phyloP scores from a whole-genome alignment of 225 moss, liverwort and hornwort genomes.

The Climacium dendroides region DNA sequence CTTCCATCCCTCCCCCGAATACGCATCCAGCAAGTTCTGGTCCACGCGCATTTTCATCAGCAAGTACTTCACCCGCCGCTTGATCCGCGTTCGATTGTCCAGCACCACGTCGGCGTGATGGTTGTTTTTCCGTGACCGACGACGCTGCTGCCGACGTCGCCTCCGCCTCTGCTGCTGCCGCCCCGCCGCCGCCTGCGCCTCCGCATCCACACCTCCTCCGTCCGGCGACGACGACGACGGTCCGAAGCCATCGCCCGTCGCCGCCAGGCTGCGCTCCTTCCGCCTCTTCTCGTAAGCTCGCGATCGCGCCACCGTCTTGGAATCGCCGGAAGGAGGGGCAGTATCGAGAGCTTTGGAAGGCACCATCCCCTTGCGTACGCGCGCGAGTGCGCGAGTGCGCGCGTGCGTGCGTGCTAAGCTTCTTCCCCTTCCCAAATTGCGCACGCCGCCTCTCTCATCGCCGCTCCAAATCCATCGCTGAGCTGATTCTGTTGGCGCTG shows the following conservation, averaged over 20 bases:
- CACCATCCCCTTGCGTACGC: not conserved
- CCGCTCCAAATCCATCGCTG: not conserved
- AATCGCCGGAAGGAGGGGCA: not conserved
- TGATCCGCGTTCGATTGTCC: slow-evolving; percentile 51
- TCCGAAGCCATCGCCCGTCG: not conserved
- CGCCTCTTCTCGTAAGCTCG: not conserved
- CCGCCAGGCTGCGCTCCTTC: not conserved
- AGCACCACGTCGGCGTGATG: slow-evolving; percentile 7
- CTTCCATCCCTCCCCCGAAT: slow-evolving; percentile 89
- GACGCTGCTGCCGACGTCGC: not conserved
- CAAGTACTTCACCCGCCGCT: slow-evolving; percentile 72
- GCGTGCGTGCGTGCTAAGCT: not conserved
- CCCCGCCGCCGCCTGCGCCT: slow-evolving; percentile 3
- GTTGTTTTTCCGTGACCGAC: not conserved
- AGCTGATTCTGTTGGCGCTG: not conserved
- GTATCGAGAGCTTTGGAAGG: slow-evolving; percentile 1
- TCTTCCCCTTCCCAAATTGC: not conserved
- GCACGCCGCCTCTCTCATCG: not conserved
- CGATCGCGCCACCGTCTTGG: slow-evolving; percentile 24
- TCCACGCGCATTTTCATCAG: slow-evolving; percentile 74
- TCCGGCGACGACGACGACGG: not conserved
- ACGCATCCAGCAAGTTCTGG: slow-evolving; percentile 85
- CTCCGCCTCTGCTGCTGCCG: slow-evolving; percentile 9
- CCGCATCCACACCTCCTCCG: not conserved
- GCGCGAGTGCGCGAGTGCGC: too few relatives aligned